These are phyloP conservation scores for Phytophthora citricola DNA, from an alignment of 352 stramenopile species.

Conservation along the genomic window DNA sequence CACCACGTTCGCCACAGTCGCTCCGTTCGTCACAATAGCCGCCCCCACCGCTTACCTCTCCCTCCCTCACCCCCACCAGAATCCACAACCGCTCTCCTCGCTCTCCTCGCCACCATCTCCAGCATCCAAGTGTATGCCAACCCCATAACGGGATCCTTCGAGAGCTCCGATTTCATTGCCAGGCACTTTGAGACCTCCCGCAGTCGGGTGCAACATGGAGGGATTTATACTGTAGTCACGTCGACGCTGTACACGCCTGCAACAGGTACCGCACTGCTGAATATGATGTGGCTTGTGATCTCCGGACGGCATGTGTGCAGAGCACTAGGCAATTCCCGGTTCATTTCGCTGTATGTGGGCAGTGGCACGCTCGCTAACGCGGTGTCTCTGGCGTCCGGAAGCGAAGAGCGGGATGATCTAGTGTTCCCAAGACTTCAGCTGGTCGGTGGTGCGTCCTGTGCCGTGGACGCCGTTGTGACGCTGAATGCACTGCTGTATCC, in stretches of 20 bases:
- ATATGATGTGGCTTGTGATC: conserved; percentile 20
- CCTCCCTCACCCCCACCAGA: neutral
- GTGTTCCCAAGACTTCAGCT: conserved; percentile 14
- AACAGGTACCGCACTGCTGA: conserved; percentile 7
- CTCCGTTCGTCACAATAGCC: neutral
- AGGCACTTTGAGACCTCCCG: conserved; percentile 23
- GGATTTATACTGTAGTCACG: conserved; percentile 24
- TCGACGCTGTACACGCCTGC: conserved; percentile 21
- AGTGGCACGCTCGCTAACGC: conserved; percentile 23
- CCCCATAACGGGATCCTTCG: conserved; percentile 4
- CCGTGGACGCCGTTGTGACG: conserved; percentile 31
- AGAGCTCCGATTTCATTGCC: conserved; percentile 15
- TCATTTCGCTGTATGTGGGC: conserved; percentile 22
- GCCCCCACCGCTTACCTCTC: neutral
- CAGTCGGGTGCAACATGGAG: conserved; percentile 8
- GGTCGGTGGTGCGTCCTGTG: conserved; percentile 14
- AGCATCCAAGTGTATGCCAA: conserved; percentile 14
- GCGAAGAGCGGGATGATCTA: neutral
- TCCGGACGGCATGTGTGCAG: conserved; percentile 26
- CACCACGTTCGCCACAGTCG: conserved; percentile 7
- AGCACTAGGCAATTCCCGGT: conserved; percentile 18
- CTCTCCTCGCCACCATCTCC: conserved; percentile 16
- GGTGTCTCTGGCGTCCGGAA: conserved; percentile 8
- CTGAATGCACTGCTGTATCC: conserved; percentile 37
- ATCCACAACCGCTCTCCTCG: conserved; percentile 13